Percentiles rank a stretch among this genome's conserved stretches.
Evolutionary conservation across 768 basidiomycete species (phyloP).

Genomic region (Paxillus involutus): DNA sequence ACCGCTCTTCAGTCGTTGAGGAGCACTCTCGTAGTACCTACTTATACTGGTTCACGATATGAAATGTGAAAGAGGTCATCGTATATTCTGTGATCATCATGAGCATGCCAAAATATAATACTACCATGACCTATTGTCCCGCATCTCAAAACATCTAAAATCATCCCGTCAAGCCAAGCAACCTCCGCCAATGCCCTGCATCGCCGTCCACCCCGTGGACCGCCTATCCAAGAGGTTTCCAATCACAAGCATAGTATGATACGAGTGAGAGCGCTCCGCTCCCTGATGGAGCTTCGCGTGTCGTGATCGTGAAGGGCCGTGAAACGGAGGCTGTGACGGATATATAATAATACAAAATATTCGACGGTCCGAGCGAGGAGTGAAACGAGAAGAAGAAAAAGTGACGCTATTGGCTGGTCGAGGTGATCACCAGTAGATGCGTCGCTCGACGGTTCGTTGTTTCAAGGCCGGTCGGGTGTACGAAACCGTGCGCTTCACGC

Average conservation of each 20-base stretch:
- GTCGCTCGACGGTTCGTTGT: slow-evolving; percentile 67
- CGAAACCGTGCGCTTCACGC: slow-evolving; percentile 71
- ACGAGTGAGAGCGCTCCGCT: slow-evolving; percentile 18
- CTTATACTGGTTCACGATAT: background rate
- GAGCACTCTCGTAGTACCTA: background rate
- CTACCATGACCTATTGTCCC: slow-evolving; percentile 9
- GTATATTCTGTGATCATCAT: slow-evolving; percentile 6
- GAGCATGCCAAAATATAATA: slow-evolving; percentile 7
- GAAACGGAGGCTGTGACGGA: slow-evolving; percentile 6
- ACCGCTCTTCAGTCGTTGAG: slow-evolving; percentile 1
- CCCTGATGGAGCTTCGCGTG: slow-evolving; percentile 56
- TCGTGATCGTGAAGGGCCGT: slow-evolving; percentile 36
- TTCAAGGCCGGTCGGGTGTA: slow-evolving; percentile 48
- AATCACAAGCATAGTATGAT: slow-evolving; percentile 11
- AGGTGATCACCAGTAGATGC: slow-evolving; percentile 65
- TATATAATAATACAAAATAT: slow-evolving; percentile 35
- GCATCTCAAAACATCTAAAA: slow-evolving; percentile 18
- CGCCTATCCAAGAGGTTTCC: slow-evolving; percentile 8
- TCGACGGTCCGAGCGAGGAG: slow-evolving; percentile 19
- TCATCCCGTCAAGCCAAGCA: slow-evolving; percentile 10
- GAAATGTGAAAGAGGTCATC: slow-evolving; percentile 1
- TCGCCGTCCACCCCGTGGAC: slow-evolving; percentile 15
- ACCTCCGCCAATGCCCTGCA: slow-evolving; percentile 15
- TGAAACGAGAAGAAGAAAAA: background rate
- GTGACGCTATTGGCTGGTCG: background rate